These are phyloP conservation scores for Phialemonium atrogriseum DNA, from an alignment of 2,329 filamentous ascomycete species.

Conservation along the genomic window DNA sequence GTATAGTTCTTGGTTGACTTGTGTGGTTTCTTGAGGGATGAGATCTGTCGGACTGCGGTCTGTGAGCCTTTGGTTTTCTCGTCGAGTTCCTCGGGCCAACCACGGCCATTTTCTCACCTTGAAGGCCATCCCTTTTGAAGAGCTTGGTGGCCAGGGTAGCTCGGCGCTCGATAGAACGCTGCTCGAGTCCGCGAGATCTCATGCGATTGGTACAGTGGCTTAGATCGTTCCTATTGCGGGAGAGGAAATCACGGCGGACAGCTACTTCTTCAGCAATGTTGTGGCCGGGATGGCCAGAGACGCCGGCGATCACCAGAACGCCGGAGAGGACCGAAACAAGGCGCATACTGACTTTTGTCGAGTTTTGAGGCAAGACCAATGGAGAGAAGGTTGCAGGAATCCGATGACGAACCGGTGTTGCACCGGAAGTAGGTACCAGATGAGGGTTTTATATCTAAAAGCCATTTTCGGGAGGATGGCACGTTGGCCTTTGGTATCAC, in stretches of 20 bases:
- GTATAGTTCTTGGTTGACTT: constrained; percentile 27
- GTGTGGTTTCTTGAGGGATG: constrained; percentile 27
- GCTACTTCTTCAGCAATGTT: constrained; percentile 28
- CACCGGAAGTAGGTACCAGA: too few relatives aligned
- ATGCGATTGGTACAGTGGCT: constrained; percentile 29
- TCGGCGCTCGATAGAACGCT: constrained; percentile 27
- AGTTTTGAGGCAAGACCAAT: too few relatives aligned
- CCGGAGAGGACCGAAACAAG: constrained; percentile 13
- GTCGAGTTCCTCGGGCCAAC: constrained; percentile 9
- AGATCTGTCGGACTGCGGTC: constrained; percentile 19
- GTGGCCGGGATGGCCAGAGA: constrained; percentile 31
- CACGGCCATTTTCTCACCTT: too few relatives aligned
- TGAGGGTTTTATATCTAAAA: too few relatives aligned
- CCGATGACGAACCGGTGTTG: too few relatives aligned
- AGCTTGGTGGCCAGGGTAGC: constrained; percentile 21
- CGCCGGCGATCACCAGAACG: constrained; percentile 13
- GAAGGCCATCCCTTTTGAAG: constrained; percentile 21
- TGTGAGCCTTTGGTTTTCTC: constrained; percentile 8
- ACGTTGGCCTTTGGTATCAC: too few relatives aligned
- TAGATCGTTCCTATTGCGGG: constrained; percentile 23
- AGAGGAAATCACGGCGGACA: constrained; percentile 29
- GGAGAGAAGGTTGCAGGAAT: too few relatives aligned
- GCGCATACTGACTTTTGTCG: too few relatives aligned
- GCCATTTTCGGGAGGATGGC: too few relatives aligned
- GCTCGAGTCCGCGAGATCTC: constrained; percentile 27